Percentiles rank a stretch among this genome's conserved stretches.
These are phyloP conservation scores for Paramecium sonneborni DNA, from an alignment of 73 alveolate species.

Conservation along the genomic window DNA sequence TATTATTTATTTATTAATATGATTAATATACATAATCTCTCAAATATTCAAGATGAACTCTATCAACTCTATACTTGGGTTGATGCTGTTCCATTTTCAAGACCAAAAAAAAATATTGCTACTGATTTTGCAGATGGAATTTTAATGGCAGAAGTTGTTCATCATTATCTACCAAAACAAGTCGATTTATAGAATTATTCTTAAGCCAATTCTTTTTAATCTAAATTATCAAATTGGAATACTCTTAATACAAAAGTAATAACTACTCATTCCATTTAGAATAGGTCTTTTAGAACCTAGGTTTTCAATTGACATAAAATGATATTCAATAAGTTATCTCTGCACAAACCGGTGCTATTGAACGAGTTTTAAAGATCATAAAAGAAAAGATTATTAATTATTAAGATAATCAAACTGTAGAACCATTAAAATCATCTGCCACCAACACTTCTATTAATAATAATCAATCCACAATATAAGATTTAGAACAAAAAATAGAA, in stretches of 20 bases:
- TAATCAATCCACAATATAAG: too few species aligned
- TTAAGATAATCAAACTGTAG: too few species aligned
- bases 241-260: slow-evolving; percentile 81
- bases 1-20: not conserved
- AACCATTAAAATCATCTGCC: too few species aligned
- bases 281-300: slow-evolving; percentile 89
- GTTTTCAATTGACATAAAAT: slow-evolving; percentile 79
- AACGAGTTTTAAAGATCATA: slow-evolving; percentile 73
- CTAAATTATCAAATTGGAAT: slow-evolving; percentile 89
- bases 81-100: slow-evolving; percentile 94
- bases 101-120: slow-evolving; percentile 89
- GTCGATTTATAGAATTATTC: slow-evolving; percentile 88
- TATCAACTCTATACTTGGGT: slow-evolving; percentile 91
- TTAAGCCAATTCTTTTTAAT: slow-evolving; percentile 72
- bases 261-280: not conserved
- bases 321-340: slow-evolving; percentile 83
- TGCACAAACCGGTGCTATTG: slow-evolving; percentile 90
- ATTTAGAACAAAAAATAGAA: not conserved
- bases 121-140: slow-evolving; percentile 93
- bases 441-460: too few species aligned
- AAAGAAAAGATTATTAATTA: slow-evolving; percentile 17
- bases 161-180: slow-evolving; percentile 76
- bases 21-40: slow-evolving; percentile 59
- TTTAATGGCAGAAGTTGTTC: slow-evolving; percentile 83
- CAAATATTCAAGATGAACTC: slow-evolving; percentile 81